Evolutionary conservation across 495 filamentous ascomycete genomes (phyloP), one percentile per base, ranked within the genome.

Genomic region (Astrocystis sublimbata): DNA sequence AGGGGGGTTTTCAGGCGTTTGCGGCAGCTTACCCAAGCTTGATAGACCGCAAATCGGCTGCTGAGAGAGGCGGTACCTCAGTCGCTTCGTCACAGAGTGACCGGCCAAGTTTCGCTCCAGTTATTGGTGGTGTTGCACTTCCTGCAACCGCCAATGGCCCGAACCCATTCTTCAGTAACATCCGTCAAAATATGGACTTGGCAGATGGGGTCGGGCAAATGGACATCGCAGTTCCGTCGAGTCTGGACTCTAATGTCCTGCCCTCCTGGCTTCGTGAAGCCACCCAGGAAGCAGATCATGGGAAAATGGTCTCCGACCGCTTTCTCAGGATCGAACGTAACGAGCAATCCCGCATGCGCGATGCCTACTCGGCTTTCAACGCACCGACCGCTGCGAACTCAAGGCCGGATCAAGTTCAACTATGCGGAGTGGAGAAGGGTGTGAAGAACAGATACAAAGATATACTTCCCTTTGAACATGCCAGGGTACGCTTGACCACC

Each of bases 371-470:
- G 4, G 81, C 82, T 31, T 79, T 81, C 36, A 61, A 81, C 81
- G 58, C 84, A 75, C 50, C 52, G 7, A 53, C 23, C 19, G 57
- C 68, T 56, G 54, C 57, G 8, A 46, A 13, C 31, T 38, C 50
- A 21, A 62, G 36, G 4, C 30, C 58, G 8, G 54, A 59, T 4
- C 68, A 63, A 53, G 72, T 84, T 19, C 80, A 81, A 62, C 85
- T 98, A 54, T 94, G 92, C 2, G 94, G 94, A 4, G 90, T 98
- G 57, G 94, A 98, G 70, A 92, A 97, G 69, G 94, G 94, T 31
- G 84, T 81, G 2, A 98, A 98, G 75, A 98, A 98, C 68, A 82
- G 94, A 19, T 98, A 98, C 73, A 98, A 97, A 74, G 94, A 97
- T 67, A 98, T 98, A 41, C 90, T 96, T 75, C 94, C 94, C 5